Base-by-base conservation (phyloP, 2,329 filamentous ascomycete genomes). In the Cyclaneusma minus region DNA sequence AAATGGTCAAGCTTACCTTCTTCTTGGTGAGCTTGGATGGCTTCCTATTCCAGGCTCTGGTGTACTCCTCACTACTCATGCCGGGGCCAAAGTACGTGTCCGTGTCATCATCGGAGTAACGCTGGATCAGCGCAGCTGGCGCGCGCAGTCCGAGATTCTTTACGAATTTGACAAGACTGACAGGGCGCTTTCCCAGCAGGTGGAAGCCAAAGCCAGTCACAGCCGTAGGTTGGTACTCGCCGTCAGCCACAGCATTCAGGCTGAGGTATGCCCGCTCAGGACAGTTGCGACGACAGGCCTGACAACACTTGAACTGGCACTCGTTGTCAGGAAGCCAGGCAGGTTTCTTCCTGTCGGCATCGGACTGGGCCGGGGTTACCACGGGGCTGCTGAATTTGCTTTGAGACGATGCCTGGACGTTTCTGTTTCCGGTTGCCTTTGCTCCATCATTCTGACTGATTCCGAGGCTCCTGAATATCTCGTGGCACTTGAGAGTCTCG, bases 121-220 rank as follows among this genome's bases (percentile, higher is more conserved):
- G n/a, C n/a, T n/a, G n/a, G n/a, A n/a, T n/a, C n/a, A n/a, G n/a
- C 28, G 16, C 31, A 28, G 28, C 25, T 16, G 25, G 12, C 14
- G 41, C 38, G 22, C 42, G 36, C 18, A 45, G 29, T 3, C 45
- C 45, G 9, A 47, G 25, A 21, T 41, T 45, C 13, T 29, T 35
- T 10, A 43, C 41, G 23, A 33, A 16, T 7, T 40, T 34, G 15
- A 29, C 35, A 7, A 29, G n/a, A 1, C 27, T 25, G 13, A 47
- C 38, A 2, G 64, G 65, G n/a, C 63, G 47, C 5, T 43, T 39
- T 14, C 53, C 40, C 17, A 51, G 27, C 5, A 51, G 37, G 25
- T 63, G 54, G 32, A 71, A 71, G 9, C 65, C 60, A 35, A 56
- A 70, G 1, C 62, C 66, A 2, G 52, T 48, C 5, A 58, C 60